These are phyloP conservation scores for Aegilops sharonensis DNA, from an alignment of 176 grass and related monocot species.

Conservation along the genomic window DNA sequence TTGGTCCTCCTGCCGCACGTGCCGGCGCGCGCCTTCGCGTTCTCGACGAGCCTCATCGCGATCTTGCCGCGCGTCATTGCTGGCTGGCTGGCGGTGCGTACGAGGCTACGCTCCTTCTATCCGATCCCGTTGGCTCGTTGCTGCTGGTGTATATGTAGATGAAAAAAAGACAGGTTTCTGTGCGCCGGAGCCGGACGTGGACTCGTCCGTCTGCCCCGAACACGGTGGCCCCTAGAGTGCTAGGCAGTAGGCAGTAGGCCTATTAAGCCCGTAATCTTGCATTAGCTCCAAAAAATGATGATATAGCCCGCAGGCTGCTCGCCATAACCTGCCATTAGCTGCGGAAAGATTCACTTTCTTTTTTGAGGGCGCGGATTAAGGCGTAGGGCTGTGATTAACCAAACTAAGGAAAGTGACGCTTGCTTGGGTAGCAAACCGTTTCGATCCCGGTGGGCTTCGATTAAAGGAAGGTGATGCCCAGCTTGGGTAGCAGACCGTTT, in stretches of 20 bases:
- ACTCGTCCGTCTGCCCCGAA: background rate
- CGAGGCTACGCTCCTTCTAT: no score
- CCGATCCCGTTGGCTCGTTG: background rate
- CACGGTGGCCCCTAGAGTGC: background rate
- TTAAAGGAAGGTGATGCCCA: no score
- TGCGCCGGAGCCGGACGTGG: background rate
- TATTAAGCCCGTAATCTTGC: background rate
- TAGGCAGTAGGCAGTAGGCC: background rate
- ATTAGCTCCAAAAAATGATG: background rate
- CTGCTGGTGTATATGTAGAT: background rate
- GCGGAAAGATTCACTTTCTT: background rate
- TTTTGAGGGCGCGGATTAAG: background rate
- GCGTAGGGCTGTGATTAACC: background rate
- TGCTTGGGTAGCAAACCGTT: background rate
- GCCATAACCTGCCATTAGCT: background rate
- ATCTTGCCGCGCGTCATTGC: background rate
- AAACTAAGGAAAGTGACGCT: background rate
- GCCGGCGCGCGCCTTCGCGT: background rate
- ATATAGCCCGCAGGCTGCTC: background rate
- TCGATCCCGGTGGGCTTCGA: background rate
- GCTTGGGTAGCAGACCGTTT: no score
- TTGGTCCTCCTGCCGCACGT: slow-evolving; percentile 1
- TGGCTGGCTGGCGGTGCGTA: background rate
- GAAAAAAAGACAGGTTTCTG: background rate
- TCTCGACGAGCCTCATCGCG: background rate